Base-by-base conservation (phyloP, 441 rosid species). In the Raphanus hybrid region DNA sequence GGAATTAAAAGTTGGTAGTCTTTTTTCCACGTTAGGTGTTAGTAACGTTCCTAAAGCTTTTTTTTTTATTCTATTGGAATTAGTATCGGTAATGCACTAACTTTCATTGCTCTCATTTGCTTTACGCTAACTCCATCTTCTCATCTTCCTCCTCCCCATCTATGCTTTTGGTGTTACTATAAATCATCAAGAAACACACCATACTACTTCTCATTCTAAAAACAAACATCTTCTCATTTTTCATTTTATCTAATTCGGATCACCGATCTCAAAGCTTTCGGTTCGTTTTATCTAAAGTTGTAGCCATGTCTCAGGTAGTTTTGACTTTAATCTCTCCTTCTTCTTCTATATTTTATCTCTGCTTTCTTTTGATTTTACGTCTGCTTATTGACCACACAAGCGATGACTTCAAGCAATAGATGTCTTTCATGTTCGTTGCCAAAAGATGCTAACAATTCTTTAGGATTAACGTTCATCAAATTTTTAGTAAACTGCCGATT, bases 301-400 rank as follows among this genome's bases (percentile, higher is more conserved):
- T 60, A 73, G 70, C 59, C 41, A 78, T 78, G 81, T 57, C 81
- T 78, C 81, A 73, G 74, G 81, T 78, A 73, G 29, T 34, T 9
- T 8, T 34, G 15, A 6, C 27, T 60, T 27, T 62, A n/a, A 8
- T 0, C 41, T 62, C 62, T 60, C 8, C 14, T 7, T 26, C 9
- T 4, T n/a, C 18, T 35, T 57, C 29, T 57, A 27, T 37, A 15
- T 66, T 6, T 8, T 20, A 7, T 32, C 27, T 48, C 26, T 52
- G 20, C 7, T 1, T 39, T 54, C 41, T 43, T 11, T 23, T 68
- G 12, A 12, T 29, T 45, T 75, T 45, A 41, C 32, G 20, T 55
- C 41, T 67, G 78, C 72, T 35, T 14, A 43, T 57, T 59, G 18
- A 2, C 54, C 50, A 45, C 35, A 6, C 50, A 32, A 39, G 2